phyloP scores from a whole-genome alignment of 2,329 filamentous ascomycete genomes.

The Xylariaceae sp. region DNA sequence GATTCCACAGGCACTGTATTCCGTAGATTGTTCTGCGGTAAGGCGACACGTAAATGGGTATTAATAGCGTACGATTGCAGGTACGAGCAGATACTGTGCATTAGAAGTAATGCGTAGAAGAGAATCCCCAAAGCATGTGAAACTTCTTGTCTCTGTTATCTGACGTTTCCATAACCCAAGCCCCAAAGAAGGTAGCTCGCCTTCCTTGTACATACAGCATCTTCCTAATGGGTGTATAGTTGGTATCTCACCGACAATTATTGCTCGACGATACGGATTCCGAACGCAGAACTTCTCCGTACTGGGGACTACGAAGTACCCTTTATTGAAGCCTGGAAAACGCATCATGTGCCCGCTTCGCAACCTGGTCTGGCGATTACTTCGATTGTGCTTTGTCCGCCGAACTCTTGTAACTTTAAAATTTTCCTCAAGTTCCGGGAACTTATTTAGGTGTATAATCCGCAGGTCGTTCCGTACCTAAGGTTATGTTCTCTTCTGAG shows the following conservation, averaged over 20 bases:
- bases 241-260: no score
- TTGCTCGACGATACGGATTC: no score
- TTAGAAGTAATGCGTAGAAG: not conserved
- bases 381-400: not conserved
- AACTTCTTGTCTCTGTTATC: not conserved
- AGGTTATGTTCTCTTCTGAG: not conserved
- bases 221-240: no score
- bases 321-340: no score
- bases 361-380: no score
- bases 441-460: no score
- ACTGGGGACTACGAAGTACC: no score
- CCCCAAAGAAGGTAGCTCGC: no score
- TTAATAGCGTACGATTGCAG: not conserved
- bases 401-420: not conserved
- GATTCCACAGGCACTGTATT: not conserved
- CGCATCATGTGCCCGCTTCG: no score
- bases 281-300: no score
- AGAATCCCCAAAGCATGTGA: not conserved
- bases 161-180: not conserved
- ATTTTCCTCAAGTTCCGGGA: no score
- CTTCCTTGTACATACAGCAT: no score
- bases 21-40: not conserved
- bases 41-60: not conserved
- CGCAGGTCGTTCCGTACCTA: not conserved
- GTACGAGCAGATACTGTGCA: not conserved